Evolutionary conservation across 441 rosid genomes (phyloP).

Genomic region (Lepidium campestre): DNA sequence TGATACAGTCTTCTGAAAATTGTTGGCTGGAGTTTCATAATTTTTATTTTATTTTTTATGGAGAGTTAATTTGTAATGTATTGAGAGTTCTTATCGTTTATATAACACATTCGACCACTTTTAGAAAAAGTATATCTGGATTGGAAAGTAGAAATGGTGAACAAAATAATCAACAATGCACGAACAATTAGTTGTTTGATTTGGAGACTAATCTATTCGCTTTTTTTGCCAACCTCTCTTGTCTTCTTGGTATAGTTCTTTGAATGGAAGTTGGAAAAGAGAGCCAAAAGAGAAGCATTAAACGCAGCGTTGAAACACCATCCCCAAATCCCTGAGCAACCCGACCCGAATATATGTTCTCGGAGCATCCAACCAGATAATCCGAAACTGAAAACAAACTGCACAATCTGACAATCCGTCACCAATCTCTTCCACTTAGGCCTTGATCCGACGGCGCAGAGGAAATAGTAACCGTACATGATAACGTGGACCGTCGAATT

Average conservation of each 20-base stretch:
- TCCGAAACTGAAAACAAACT: constrained; percentile 45
- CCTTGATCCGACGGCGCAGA: constrained; percentile 41
- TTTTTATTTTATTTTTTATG: background rate
- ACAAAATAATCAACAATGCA: background rate
- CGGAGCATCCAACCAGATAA: constrained; percentile 36
- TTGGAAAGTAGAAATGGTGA: background rate
- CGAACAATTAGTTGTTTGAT: background rate
- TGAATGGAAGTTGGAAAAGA: constrained; percentile 46
- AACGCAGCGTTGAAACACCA: constrained; percentile 54
- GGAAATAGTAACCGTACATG: constrained; percentile 57
- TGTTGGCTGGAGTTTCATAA: background rate
- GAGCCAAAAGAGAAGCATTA: constrained; percentile 46
- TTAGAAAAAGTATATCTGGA: background rate
- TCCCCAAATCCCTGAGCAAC: constrained; percentile 56
- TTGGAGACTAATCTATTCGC: background rate
- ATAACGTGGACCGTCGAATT: constrained; percentile 60
- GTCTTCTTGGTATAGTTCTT: constrained; percentile 31
- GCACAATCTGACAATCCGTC: constrained; percentile 59
- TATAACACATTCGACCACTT: background rate
- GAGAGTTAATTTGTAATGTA: constrained; percentile 16
- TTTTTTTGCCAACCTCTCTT: background rate
- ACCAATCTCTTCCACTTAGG: constrained; percentile 65
- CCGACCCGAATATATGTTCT: constrained; percentile 40
- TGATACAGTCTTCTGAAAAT: background rate
- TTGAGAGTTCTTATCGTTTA: background rate